These are phyloP conservation scores for Lentinus polychrous DNA, from an alignment of 1,284 basidiomycete species.

Conservation along the genomic window DNA sequence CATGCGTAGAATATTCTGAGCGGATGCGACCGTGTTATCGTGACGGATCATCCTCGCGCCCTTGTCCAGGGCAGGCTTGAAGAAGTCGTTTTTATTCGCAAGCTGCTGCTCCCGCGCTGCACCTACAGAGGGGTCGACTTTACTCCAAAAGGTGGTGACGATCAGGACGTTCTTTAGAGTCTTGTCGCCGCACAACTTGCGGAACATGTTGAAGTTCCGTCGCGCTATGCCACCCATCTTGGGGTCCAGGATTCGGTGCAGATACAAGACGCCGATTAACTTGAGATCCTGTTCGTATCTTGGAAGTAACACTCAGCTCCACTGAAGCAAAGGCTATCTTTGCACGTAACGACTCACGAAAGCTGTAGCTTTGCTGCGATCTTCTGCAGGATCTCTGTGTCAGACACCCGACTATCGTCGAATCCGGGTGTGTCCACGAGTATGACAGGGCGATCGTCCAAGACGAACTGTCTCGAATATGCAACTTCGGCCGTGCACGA, in stretches of 20 bases:
- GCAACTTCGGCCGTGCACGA: conserved; percentile 15
- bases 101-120: conserved; percentile 14
- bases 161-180: conserved; percentile 42
- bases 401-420: conserved; percentile 27
- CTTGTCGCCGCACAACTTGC: conserved; percentile 42
- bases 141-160: conserved; percentile 48
- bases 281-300: conserved; percentile 32
- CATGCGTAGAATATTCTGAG: conserved; percentile 11
- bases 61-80: conserved; percentile 16
- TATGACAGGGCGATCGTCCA: conserved; percentile 21
- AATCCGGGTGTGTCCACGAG: conserved; percentile 33
- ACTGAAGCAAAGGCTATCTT: too few relatives aligned
- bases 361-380: too few relatives aligned
- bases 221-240: conserved; percentile 42
- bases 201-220: conserved; percentile 45
- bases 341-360: too few relatives aligned
- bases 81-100: conserved; percentile 10
- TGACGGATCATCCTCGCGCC: conserved; percentile 15
- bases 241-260: conserved; percentile 49
- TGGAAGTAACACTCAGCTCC: too few relatives aligned
- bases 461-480: conserved; percentile 9
- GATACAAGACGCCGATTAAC: conserved; percentile 49
- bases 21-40: conserved; percentile 11
- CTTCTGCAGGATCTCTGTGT: conserved; percentile 9
- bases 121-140: conserved; percentile 22